These are phyloP conservation scores for Ceratocystis destructans DNA, from an alignment of 2,329 filamentous ascomycete genomes.

Conservation along the genomic window DNA sequence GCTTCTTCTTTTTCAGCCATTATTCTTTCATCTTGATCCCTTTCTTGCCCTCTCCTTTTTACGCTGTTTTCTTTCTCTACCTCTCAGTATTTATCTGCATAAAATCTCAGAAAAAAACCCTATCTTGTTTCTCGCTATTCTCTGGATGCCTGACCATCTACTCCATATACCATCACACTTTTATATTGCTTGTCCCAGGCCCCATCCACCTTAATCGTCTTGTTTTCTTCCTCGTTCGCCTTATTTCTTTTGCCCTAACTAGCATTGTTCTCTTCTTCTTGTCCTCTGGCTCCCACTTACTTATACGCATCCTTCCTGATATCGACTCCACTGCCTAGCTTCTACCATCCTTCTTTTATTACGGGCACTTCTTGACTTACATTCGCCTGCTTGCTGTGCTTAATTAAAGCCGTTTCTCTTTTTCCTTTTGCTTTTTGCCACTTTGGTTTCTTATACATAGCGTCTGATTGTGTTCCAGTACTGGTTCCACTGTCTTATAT, in stretches of 20 bases:
- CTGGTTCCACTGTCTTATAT: neutral
- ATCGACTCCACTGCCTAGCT: neutral
- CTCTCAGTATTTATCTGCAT: neutral
- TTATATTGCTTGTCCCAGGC: too few species aligned
- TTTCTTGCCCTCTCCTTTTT: neutral
- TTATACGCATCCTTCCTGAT: constrained; percentile 3
- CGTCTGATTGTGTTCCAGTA: neutral
- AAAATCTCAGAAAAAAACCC: neutral
- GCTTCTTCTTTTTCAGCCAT: neutral
- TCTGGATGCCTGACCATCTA: neutral
- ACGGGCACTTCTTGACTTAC: neutral
- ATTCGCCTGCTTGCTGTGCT: neutral
- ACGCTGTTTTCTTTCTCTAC: neutral
- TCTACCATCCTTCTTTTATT: neutral
- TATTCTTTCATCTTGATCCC: neutral
- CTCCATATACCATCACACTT: neutral
- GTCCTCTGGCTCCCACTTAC: neutral
- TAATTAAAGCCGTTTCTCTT: neutral
- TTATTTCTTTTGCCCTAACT: neutral
- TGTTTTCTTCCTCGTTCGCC: neutral
- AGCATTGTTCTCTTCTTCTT: neutral
- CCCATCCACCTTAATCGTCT: neutral
- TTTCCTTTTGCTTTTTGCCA: neutral
- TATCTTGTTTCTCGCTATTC: neutral
- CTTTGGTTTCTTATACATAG: neutral